Evolutionary conservation across 331 rosid species (phyloP).

Genomic region (Acacia concinna): DNA sequence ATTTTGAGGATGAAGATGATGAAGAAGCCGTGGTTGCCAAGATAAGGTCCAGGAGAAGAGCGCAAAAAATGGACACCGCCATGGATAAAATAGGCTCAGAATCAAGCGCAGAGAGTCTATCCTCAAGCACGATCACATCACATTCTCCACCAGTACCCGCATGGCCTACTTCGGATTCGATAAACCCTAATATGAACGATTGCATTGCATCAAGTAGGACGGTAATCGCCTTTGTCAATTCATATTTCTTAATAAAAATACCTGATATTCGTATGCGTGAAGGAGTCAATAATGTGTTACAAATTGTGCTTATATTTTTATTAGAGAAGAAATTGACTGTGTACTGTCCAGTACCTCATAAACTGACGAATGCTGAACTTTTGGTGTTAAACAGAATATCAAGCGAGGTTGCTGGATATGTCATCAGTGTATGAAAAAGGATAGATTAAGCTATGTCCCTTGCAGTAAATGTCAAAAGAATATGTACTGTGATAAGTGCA

Average conservation of each 20-base stretch:
- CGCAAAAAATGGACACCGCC: conserved; percentile 22
- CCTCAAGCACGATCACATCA: neutral
- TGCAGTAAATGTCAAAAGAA: conserved; percentile 56
- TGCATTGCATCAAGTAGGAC: neutral
- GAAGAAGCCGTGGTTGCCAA: conserved; percentile 46
- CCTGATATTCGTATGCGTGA: too few relatives aligned
- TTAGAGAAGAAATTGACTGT: neutral
- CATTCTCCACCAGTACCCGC: neutral
- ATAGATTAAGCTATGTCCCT: conserved; percentile 41
- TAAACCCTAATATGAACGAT: neutral
- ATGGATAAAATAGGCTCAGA: conserved; percentile 2
- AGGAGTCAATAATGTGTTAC: neutral
- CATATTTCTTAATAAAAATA: too few relatives aligned
- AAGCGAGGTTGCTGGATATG: conserved; percentile 42
- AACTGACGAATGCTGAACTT: neutral
- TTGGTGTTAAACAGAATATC: neutral
- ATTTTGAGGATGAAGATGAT: conserved; percentile 36
- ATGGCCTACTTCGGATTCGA: neutral
- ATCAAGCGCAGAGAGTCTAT: neutral
- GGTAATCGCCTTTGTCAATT: conserved; percentile 34
- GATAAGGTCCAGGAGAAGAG: conserved; percentile 44
- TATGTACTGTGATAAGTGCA: conserved; percentile 63
- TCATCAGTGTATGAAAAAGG: conserved; percentile 72
- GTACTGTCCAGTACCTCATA: neutral
- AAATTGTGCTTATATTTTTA: neutral